Base-by-base conservation (phyloP, 257 asterid genomes). In the Solanum gandarillasii region DNA sequence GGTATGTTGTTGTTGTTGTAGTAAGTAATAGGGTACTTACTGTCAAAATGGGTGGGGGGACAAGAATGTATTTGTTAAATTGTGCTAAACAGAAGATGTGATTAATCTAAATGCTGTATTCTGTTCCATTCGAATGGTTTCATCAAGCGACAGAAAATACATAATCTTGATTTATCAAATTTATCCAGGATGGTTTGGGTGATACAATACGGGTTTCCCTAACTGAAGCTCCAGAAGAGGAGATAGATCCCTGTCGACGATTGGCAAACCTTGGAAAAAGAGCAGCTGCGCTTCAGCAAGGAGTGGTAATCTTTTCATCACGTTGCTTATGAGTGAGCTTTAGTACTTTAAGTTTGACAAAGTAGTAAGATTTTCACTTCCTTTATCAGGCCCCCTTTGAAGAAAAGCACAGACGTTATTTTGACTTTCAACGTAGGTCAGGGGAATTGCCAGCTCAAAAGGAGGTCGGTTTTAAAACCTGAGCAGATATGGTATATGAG, bases 131-230 rank as follows among this genome's bases (percentile, higher is more conserved):
- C 5, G 2, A 38, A 39, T 39, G 20, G 34, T 10, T 75, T 75
- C 83, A 72, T 75, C 34, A 23, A 76, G 58, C 52, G 23, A n/a
- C 21, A 76, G 20, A n/a, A 38, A 38, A 39, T 76, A 75, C 31
- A 10, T 2, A 76, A 43, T 75, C 18, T 9, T n/a, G 83, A 76
- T 76, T 38, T 12, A 14, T 87, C 55, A 92, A 97, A 75, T 75
- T 36, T 12, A 14, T 87, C 46, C 92, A 97, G 99, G 99, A 97
- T 90, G 99, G 99, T 88, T 90, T 97, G 84, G 99, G 99, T 89
- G 99, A 97, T 91, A 97, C 99, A 83, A 96, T 97, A 71, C 90
- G 99, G 84, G 99, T 97, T 89, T 97, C 99, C 73, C 98, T 97
- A 48, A 97, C 99, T 62, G 99, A 97, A 91, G 90, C 99, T 79